Evolutionary conservation across 257 asterid genomes (phyloP).

Genomic region (Plantago elongata): DNA sequence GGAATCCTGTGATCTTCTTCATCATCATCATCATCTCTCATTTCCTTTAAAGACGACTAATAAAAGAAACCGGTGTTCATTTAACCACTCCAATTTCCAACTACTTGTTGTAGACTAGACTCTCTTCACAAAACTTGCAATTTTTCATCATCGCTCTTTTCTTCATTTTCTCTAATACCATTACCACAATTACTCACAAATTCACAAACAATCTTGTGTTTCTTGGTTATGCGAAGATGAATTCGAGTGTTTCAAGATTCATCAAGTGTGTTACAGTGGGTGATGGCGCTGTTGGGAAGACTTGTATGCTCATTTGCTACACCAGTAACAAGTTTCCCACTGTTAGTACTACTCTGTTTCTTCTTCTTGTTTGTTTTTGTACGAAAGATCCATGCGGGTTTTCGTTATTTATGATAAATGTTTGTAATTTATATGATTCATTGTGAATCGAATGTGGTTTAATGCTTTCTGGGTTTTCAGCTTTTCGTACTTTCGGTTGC

Average conservation of each 20-base stretch:
- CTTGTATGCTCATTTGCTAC: conserved; percentile 98
- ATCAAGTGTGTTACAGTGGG: conserved; percentile 98
- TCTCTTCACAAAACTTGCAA: conserved; percentile 16
- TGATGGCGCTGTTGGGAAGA: conserved; percentile 99
- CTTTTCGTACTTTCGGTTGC: too few species aligned
- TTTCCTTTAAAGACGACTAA: conserved; percentile 20
- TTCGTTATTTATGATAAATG: background rate
- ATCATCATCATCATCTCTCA: background rate
- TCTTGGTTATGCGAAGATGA: conserved; percentile 45
- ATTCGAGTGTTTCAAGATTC: conserved; percentile 83
- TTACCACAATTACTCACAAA: too few species aligned
- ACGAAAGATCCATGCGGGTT: conserved; percentile 19
- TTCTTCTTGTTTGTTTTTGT: conserved; percentile 10
- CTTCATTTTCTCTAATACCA: background rate
- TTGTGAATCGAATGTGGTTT: background rate
- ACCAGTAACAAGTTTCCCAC: conserved; percentile 98
- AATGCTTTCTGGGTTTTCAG: conserved; percentile 29
- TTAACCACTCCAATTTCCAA: conserved; percentile 21
- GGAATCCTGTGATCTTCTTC: conserved; percentile 56
- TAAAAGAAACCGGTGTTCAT: conserved; percentile 17
- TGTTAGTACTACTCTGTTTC: conserved; percentile 35
- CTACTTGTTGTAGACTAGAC: conserved; percentile 12
- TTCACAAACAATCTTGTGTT: background rate
- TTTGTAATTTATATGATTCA: background rate
- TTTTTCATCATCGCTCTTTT: conserved; percentile 17